These are phyloP conservation scores for Aspergillus proliferans DNA, from an alignment of 2,329 filamentous ascomycete genomes.

Conservation along the genomic window DNA sequence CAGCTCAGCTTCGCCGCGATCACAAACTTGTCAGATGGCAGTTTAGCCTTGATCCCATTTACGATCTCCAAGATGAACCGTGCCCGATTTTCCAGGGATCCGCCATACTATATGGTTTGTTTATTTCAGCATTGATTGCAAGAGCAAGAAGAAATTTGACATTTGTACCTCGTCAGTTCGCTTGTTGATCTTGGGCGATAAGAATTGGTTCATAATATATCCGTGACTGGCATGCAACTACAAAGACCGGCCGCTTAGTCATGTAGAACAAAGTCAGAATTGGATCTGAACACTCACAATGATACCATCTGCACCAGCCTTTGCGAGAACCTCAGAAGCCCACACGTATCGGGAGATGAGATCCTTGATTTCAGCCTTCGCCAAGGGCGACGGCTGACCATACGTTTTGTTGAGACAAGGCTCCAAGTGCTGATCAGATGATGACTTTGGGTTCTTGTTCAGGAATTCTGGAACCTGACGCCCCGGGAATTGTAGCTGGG, in stretches of 20 bases:
- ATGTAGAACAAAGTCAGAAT: not conserved
- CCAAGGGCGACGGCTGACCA: constrained; percentile 14
- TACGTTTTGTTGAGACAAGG: constrained; percentile 12
- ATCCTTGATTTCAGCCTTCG: constrained; percentile 12
- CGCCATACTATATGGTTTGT: constrained; percentile 13
- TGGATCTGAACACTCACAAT: constrained; percentile 5
- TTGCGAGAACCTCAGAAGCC: constrained; percentile 12
- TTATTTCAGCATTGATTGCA: no score
- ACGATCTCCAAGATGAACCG: constrained; percentile 16
- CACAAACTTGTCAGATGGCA: constrained; percentile 9
- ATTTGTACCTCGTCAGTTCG: constrained; percentile 11
- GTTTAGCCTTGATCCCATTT: constrained; percentile 12
- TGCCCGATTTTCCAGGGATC: constrained; percentile 14
- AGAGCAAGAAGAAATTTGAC: no score
- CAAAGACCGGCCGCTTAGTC: not conserved
- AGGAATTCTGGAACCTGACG: constrained; percentile 18
- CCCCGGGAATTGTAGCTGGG: constrained; percentile 19
- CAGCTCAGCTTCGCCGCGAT: constrained; percentile 14
- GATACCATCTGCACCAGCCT: constrained; percentile 18
- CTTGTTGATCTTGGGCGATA: constrained; percentile 13
- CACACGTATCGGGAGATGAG: constrained; percentile 15
- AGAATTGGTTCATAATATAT: constrained; percentile 17
- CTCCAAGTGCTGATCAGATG: constrained; percentile 14
- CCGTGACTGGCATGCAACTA: constrained; percentile 13
- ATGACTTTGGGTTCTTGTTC: constrained; percentile 17